Base-by-base conservation (phyloP, 345 rosid genomes). In the Aquilaria malaccensis region DNA sequence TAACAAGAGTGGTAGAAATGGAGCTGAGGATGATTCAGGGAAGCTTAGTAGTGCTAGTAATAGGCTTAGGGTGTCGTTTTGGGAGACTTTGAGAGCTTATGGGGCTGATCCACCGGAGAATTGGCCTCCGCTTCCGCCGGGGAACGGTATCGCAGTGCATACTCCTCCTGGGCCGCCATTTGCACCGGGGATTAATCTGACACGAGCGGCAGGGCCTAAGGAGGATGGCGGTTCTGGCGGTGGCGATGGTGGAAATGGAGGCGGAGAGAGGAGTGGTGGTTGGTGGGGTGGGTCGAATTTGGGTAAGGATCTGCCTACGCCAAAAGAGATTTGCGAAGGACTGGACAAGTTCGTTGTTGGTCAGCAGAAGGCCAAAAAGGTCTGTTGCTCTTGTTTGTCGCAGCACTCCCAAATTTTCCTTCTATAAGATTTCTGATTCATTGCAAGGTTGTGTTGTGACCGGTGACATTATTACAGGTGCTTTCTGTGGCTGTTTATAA, bases 401-500 rank as follows among this genome's bases (percentile, higher is more conserved):
- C 31, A 2, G 2, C 29, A 22, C 22, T 11, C 9, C 2, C 45
- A 46, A 22, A 5, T 41, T 43, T 58, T 43, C 61, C 12, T 13
- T 3, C 55, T 6, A 22, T 49, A 9, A 51, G 14, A 14, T 15
- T 3, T 51, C 22, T 13, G 14, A 51, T 51, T 51, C 55, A 13
- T 29, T 10, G 51, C 58, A 31, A 13, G 58, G 4, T 30, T 55
- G 58, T 30, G 12, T 22, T 15, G 11, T 12, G 65, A 55, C 55
- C 7, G 33, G 62, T 58, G 62, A 55, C 55, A 65, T 71, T 59
- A 57, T 60, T 71, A 37, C 84, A 89, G 98, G 96, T 93, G 60
- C 88, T 93, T 61, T 76, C 97, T 31, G 97, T 93, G 43, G 98
- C 97, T 67, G 97, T 93, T 59, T 84, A 93, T 67, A 93, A 93